These are phyloP conservation scores for Geranomyces variabilis DNA, from an alignment of 192 early-diverging fungal species.

Conservation along the genomic window DNA sequence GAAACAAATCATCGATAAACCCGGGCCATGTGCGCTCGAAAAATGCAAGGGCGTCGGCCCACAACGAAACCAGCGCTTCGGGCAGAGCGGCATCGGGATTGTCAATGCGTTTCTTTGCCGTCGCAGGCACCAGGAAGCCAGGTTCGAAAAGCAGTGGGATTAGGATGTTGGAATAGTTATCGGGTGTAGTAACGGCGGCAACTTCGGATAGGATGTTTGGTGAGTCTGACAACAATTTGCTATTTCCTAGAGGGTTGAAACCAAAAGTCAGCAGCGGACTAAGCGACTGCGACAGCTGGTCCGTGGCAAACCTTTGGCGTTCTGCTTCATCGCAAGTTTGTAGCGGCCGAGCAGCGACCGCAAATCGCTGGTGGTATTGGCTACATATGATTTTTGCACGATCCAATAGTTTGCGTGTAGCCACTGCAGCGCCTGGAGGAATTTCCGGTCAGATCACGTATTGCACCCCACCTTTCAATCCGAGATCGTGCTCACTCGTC, in stretches of 20 bases:
- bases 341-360: slow-evolving; percentile 19
- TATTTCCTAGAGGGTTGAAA: too few relatives aligned
- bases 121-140: slow-evolving; percentile 41
- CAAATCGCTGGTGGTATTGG: slow-evolving; percentile 31
- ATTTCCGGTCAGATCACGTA: background rate
- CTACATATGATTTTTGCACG: slow-evolving; percentile 42
- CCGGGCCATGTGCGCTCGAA: slow-evolving; percentile 49
- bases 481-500: background rate
- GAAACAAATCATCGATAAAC: slow-evolving; percentile 45
- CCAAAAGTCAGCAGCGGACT: too few relatives aligned
- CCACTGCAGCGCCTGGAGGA: slow-evolving; percentile 51
- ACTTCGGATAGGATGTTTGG: slow-evolving; percentile 28
- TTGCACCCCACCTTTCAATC: too few relatives aligned
- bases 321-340: slow-evolving; percentile 23
- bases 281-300: background rate
- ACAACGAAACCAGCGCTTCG: slow-evolving; percentile 19
- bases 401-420: slow-evolving; percentile 56
- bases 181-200: slow-evolving; percentile 27
- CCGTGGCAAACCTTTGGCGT: slow-evolving; percentile 10
- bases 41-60: slow-evolving; percentile 29
- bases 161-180: slow-evolving; percentile 45
- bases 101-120: slow-evolving; percentile 28
- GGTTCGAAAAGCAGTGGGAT: slow-evolving; percentile 38
- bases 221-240: too few relatives aligned
- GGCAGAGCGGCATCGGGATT: background rate